phyloP scores from a whole-genome alignment of 768 basidiomycete species.

The Termitomyces sp. region DNA sequence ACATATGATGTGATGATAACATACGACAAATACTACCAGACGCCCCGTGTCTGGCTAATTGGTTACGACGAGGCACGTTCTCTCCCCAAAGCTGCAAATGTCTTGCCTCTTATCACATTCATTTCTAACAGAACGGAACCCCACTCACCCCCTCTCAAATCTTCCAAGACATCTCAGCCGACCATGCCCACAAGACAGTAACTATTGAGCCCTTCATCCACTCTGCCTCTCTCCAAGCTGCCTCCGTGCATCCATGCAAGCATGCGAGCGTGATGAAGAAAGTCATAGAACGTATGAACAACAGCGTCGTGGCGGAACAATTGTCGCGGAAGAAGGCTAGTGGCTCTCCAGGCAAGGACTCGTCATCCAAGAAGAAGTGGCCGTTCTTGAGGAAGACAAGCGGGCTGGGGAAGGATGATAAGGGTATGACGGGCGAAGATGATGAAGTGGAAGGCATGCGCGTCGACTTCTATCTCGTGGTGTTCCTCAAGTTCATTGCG shows the following conservation, averaged over 20 bases:
- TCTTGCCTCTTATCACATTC: conserved; percentile 3
- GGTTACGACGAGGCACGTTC: conserved; percentile 87
- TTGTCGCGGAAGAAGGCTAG: conserved; percentile 55
- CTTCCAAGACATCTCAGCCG: conserved; percentile 95
- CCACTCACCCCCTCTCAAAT: conserved; percentile 87
- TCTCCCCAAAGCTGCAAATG: neutral
- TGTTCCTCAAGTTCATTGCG: conserved; percentile 98
- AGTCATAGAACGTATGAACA: conserved; percentile 98
- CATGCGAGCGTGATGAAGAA: conserved; percentile 99
- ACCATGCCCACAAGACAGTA: conserved; percentile 97
- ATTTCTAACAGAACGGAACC: conserved; percentile 63
- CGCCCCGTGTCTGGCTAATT: conserved; percentile 94
- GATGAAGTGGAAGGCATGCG: conserved; percentile 86
- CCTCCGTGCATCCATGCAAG: conserved; percentile 97
- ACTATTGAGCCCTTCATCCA: conserved; percentile 99
- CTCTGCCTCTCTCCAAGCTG: conserved; percentile 75
- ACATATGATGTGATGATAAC: conserved; percentile 99
- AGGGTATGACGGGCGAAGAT: conserved; percentile 41
- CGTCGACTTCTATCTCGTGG: conserved; percentile 97
- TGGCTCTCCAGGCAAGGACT: conserved; percentile 32
- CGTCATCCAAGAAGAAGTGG: conserved; percentile 74
- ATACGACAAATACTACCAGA: conserved; percentile 99
- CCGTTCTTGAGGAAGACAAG: conserved; percentile 72
- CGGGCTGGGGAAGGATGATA: conserved; percentile 50
- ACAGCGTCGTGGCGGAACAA: conserved; percentile 77